Evolutionary conservation across 2,329 filamentous ascomycete genomes (phyloP).

Genomic region (Fusarium sp.): DNA sequence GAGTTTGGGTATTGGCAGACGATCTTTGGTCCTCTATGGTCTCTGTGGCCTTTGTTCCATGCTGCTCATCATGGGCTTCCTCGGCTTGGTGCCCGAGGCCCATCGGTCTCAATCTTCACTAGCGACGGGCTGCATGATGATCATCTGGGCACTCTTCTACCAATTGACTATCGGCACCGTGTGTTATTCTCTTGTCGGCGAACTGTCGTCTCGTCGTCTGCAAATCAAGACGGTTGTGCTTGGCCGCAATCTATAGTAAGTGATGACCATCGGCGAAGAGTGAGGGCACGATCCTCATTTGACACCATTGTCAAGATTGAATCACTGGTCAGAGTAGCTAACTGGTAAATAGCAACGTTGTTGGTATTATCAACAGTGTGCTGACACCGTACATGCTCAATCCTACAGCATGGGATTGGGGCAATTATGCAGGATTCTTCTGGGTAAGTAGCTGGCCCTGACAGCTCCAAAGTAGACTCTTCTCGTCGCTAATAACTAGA

Average conservation of each 20-base stretch:
- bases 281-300: background rate
- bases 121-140: conserved; percentile 87
- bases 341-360: conserved; percentile 70
- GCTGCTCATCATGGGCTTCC: conserved; percentile 86
- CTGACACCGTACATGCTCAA: conserved; percentile 95
- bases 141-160: conserved; percentile 84
- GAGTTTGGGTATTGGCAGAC: conserved; percentile 78
- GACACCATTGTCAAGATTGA: background rate
- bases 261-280: conserved; percentile 27
- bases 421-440: conserved; percentile 89
- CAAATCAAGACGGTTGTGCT: conserved; percentile 94
- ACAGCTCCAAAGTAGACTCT: background rate
- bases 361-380: conserved; percentile 83
- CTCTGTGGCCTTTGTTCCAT: conserved; percentile 79
- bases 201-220: conserved; percentile 83
- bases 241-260: conserved; percentile 79
- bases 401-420: conserved; percentile 87
- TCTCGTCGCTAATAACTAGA: conserved; percentile 27
- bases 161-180: conserved; percentile 90
- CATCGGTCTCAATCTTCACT: conserved; percentile 73
- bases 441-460: conserved; percentile 65
- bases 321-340: conserved; percentile 21
- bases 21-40: conserved; percentile 80
- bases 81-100: conserved; percentile 75
- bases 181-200: conserved; percentile 88